Evolutionary conservation across 192 early-diverging fungal genomes (phyloP), one percentile per base, ranked within the genome.

Genomic region (Coemansia sp.): DNA sequence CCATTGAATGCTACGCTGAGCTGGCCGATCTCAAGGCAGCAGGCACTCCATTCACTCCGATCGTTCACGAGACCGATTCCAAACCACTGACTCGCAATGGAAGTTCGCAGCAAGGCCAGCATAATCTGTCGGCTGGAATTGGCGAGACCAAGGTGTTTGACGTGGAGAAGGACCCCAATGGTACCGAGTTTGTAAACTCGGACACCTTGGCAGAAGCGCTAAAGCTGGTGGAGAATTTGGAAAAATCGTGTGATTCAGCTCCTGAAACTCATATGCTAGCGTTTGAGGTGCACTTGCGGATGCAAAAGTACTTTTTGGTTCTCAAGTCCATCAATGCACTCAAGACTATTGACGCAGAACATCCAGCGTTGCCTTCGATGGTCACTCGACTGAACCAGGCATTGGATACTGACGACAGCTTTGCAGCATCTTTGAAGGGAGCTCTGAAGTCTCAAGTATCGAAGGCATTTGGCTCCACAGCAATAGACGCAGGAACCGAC

Each of bases 151-250:
- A 82, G 54, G 70, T 78, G 43, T 81, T 63, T 53, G 61, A 57
- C 31, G 68, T 69, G 10, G 80, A 75, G 35, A 59, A 61, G 31
- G 63, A 58, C 48, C 71, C 70, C 6, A 76, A 50, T 21, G 73
- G 75, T 21, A 31, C 68, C 40, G 50, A 28, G 7, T 82, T 72
- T 57, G 49, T 84, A 19, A 73, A 86, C 45, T 82, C 82, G 15
- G 72, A 65, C 10, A 84, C 88, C 44, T 70, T 96, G 18, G 85
- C 69, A 2, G 88, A 88, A 21, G 89, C 91, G 5, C 80, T 86
- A 41, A 85, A 86, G 70, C 91, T 94, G 41, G 72, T 94, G 40
- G 80, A 86, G 56, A 84, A 84, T 11, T 77, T 98, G 13, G 73
- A 77, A 26, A 59, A n/a, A 9, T 50, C 37, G 2, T 55, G 55